Percentiles rank a stretch among this genome's conserved stretches.
Conservation (phyloP, 1,284 basidiomycete species). For the Sanghuangporus baumii region DNA sequence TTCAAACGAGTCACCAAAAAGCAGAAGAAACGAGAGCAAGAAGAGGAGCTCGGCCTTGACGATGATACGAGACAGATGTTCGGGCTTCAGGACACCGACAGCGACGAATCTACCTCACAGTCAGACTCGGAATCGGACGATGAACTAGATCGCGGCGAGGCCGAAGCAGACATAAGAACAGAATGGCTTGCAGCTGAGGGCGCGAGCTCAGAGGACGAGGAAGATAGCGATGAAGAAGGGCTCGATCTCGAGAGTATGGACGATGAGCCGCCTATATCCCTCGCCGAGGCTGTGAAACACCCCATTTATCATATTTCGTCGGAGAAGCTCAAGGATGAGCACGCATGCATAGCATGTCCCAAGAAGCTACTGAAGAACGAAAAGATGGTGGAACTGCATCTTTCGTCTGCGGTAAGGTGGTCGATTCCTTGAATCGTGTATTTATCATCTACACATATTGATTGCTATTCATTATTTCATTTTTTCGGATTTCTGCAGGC, state of each 20-base stretch:
- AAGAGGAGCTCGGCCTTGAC: slow-evolving; percentile 66
- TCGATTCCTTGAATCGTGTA: neutral
- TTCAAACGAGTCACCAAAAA: slow-evolving; percentile 80
- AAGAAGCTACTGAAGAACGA: slow-evolving; percentile 65
- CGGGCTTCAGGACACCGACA: slow-evolving; percentile 72
- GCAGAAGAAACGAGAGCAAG: slow-evolving; percentile 55
- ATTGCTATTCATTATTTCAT: slow-evolving; percentile 1
- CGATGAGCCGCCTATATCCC: slow-evolving; percentile 41
- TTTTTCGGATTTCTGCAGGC: slow-evolving; percentile 34
- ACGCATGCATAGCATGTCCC: slow-evolving; percentile 69
- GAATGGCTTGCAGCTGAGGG: slow-evolving; percentile 27
- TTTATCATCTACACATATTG: neutral
- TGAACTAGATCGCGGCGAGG: slow-evolving; percentile 22
- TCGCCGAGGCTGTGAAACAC: slow-evolving; percentile 54
- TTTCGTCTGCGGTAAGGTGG: slow-evolving; percentile 50
- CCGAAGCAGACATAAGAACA: slow-evolving; percentile 27
- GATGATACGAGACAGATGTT: slow-evolving; percentile 63
- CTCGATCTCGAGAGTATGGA: slow-evolving; percentile 28
- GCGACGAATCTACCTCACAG: slow-evolving; percentile 48
- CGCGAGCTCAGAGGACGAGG: slow-evolving; percentile 23
- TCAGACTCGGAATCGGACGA: slow-evolving; percentile 28
- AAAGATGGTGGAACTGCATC: slow-evolving; percentile 58
- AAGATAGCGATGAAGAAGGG: slow-evolving; percentile 22
- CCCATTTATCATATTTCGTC: slow-evolving; percentile 59
- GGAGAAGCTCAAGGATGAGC: slow-evolving; percentile 37